These are phyloP conservation scores for Coniosporium tulheliwenetii DNA, from an alignment of 2,329 filamentous ascomycete species.

Conservation along the genomic window DNA sequence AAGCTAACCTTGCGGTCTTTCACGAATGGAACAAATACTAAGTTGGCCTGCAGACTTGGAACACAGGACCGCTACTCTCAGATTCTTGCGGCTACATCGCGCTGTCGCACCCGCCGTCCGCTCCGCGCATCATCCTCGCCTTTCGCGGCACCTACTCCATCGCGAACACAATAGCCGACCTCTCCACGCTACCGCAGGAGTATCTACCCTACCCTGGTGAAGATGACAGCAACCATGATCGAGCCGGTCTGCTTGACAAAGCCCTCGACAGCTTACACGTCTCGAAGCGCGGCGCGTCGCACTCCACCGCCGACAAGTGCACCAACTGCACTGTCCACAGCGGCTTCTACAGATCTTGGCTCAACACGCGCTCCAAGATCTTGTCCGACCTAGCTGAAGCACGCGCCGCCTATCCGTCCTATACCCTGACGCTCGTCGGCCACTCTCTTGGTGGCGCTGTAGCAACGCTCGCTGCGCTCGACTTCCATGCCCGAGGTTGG, in stretches of 20 bases:
- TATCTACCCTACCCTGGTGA: constrained; percentile 71
- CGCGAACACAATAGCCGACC: constrained; percentile 76
- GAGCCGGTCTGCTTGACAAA: constrained; percentile 6
- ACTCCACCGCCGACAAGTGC: constrained; percentile 39
- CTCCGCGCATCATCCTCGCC: constrained; percentile 60
- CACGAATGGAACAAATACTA: background rate
- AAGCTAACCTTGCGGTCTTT: constrained; percentile 4
- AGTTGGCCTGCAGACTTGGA: constrained; percentile 48
- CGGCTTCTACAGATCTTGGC: constrained; percentile 80
- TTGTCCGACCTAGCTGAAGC: constrained; percentile 49
- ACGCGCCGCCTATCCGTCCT: constrained; percentile 47
- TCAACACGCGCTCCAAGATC: constrained; percentile 53
- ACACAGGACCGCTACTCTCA: constrained; percentile 70
- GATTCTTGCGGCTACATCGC: constrained; percentile 93
- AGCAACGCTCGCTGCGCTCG: constrained; percentile 70
- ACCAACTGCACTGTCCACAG: constrained; percentile 82
- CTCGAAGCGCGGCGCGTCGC: constrained; percentile 11
- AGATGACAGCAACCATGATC: constrained; percentile 22
- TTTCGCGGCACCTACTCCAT: constrained; percentile 93
- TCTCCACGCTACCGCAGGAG: constrained; percentile 76
- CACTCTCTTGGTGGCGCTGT: constrained; percentile 90
- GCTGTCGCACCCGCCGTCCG: constrained; percentile 48
- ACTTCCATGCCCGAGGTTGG: constrained; percentile 65
- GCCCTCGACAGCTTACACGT: constrained; percentile 3
- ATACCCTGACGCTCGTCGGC: constrained; percentile 65